Evolutionary conservation across 108 stramenopile genomes (phyloP).

Genomic region (Pseudonitzschia pungens): DNA sequence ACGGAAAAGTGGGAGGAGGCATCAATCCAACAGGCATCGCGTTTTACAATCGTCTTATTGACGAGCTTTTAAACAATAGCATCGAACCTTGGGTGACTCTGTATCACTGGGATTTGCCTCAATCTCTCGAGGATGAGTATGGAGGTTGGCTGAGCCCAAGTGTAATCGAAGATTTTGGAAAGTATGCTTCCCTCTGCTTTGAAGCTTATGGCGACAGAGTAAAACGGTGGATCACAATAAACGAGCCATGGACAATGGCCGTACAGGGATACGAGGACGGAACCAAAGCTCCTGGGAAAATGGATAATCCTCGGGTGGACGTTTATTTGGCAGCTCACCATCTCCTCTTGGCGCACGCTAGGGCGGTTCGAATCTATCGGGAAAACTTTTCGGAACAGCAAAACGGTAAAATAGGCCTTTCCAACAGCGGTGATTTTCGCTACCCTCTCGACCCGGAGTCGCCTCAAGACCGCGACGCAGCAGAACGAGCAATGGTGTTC

Average conservation of each 20-base stretch:
- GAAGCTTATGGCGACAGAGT: slow-evolving; percentile 88
- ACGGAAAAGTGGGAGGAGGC: slow-evolving; percentile 48
- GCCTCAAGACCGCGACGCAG: slow-evolving; percentile 65
- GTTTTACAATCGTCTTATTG: slow-evolving; percentile 88
- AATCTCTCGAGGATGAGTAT: slow-evolving; percentile 73
- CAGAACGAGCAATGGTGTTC: slow-evolving; percentile 82
- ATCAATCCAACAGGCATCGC: slow-evolving; percentile 73
- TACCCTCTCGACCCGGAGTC: slow-evolving; percentile 45
- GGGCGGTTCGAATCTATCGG: slow-evolving; percentile 72
- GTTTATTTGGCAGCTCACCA: slow-evolving; percentile 83
- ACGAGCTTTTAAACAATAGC: slow-evolving; percentile 67
- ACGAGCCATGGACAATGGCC: slow-evolving; percentile 88
- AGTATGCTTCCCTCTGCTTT: slow-evolving; percentile 91
- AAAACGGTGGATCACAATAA: slow-evolving; percentile 92
- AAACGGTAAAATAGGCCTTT: slow-evolving; percentile 77
- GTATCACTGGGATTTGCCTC: slow-evolving; percentile 96
- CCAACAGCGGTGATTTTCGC: slow-evolving; percentile 85
- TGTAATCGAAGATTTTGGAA: slow-evolving; percentile 72
- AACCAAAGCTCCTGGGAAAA: slow-evolving; percentile 84
- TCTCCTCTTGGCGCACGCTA: slow-evolving; percentile 84
- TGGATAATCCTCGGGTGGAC: slow-evolving; percentile 43
- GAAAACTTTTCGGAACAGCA: slow-evolving; percentile 51
- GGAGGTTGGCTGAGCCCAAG: slow-evolving; percentile 71
- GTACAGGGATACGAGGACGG: slow-evolving; percentile 86
- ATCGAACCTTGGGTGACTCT: slow-evolving; percentile 91